These are phyloP conservation scores for Wallemia hederae DNA, from an alignment of 1,284 basidiomycete genomes.

Conservation along the genomic window DNA sequence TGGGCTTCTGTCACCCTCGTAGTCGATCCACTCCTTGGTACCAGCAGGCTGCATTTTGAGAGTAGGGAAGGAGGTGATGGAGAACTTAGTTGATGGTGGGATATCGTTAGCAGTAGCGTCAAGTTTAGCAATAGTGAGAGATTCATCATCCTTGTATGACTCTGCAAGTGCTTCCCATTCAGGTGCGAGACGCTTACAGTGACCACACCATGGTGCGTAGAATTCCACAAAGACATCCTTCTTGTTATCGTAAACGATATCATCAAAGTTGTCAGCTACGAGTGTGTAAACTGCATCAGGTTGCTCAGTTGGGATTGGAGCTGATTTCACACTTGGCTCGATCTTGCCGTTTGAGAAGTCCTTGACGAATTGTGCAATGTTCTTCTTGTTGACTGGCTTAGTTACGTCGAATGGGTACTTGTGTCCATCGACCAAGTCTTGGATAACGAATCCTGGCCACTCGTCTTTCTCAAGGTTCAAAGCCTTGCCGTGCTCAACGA, in stretches of 20 bases:
- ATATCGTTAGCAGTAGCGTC: slow-evolving; percentile 93
- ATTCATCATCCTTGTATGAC: slow-evolving; percentile 3
- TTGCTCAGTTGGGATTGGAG: slow-evolving; percentile 56
- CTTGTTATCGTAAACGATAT: slow-evolving; percentile 40
- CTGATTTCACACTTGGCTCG: slow-evolving; percentile 62
- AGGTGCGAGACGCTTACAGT: slow-evolving; percentile 88
- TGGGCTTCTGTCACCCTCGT: slow-evolving; percentile 64
- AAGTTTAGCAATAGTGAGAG: slow-evolving; percentile 58
- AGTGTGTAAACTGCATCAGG: slow-evolving; percentile 55
- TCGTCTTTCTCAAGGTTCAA: slow-evolving; percentile 54
- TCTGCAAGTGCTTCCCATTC: slow-evolving; percentile 50
- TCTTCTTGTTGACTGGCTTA: slow-evolving; percentile 25
- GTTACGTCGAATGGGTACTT: slow-evolving; percentile 66
- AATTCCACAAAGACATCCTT: slow-evolving; percentile 96
- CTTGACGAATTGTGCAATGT: slow-evolving; percentile 30
- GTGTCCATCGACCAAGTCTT: slow-evolving; percentile 50
- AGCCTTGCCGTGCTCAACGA: slow-evolving; percentile 78
- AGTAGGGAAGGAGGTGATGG: slow-evolving; percentile 67
- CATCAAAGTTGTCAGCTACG: slow-evolving; percentile 70
- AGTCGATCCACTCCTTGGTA: slow-evolving; percentile 57
- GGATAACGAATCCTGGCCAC: slow-evolving; percentile 85
- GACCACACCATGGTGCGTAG: slow-evolving; percentile 82
- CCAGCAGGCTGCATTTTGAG: slow-evolving; percentile 91
- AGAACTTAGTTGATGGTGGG: slow-evolving; percentile 60
- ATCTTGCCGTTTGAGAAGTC: slow-evolving; percentile 44